Base-by-base conservation (phyloP, 805 yeast species). In the Spathaspora passalidarum region DNA sequence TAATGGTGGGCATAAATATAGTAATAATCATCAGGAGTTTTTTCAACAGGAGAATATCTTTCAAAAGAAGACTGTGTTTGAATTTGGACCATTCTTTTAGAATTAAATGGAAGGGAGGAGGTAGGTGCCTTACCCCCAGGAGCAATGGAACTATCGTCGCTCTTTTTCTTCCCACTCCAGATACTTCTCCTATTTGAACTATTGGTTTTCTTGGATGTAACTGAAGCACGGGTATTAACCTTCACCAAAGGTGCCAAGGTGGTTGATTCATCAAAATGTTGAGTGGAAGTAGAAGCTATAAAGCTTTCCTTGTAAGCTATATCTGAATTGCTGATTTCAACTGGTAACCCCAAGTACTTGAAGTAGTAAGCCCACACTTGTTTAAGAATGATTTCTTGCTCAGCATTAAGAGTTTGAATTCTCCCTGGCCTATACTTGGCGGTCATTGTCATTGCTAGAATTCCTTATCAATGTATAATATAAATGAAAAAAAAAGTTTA, bases 311-410 rank as follows among this genome's bases (percentile, higher is more conserved):
- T 54, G 46, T 52, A 62, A 20, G 50, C 48, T 25, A 70, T 42
- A 42, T 69, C 75, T 8, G 56, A 61, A 13, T 42, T 43, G 5
- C 60, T 50, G 32, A 72, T 55, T 35, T 55, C 54, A 16, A 78
- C 49, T 0, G 53, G 60, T 55, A 76, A 70, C 4, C 88, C 89
- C 74, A 83, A 74, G 48, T 70, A 78, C 52, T 78, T 80, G 52
- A 86, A 67, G 40, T 81, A 56, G 55, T 81, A 75, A 42, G 84
- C 81, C 90, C 91, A 87, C 4, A 78, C 73, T 56, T 84, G 88
- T 62, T 87, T 87, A 57, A 86, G 65, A 16, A 75, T 72, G 42
- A 75, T 56, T 56, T 86, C 91, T 60, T 86, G 82, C 19, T 83
- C 85, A 1, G 65, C 62, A 36, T 56, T 59, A 32, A 72, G 58